Percentiles rank a stretch among this genome's conserved stretches.
Conservation (phyloP, 768 basidiomycete species). For the Suillus subaureus region DNA sequence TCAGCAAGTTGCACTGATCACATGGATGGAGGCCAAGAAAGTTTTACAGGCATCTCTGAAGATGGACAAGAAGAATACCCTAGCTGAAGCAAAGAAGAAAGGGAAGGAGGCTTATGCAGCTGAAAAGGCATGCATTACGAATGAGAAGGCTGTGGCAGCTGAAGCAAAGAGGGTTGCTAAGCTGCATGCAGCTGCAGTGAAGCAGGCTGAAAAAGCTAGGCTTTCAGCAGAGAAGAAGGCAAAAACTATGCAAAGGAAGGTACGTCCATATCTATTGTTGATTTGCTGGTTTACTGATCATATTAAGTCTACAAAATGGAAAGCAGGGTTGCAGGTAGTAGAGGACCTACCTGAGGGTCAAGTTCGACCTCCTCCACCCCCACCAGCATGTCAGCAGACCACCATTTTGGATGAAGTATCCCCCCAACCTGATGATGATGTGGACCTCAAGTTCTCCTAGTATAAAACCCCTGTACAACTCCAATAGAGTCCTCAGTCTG, state of each 20-base stretch:
- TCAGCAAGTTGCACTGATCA: background rate
- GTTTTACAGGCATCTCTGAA: slow-evolving; percentile 1
- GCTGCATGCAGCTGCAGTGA: too few relatives aligned
- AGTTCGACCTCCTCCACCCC: background rate
- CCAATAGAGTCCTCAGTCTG: too few relatives aligned
- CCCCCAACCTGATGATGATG: slow-evolving; percentile 4
- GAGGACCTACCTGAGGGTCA: slow-evolving; percentile 6
- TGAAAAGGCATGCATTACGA: slow-evolving; percentile 3
- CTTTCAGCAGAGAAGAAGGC: background rate
- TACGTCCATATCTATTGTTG: background rate
- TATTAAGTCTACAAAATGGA: background rate
- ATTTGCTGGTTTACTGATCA: slow-evolving; percentile 12
- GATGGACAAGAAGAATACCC: background rate
- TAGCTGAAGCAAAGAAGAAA: slow-evolving; percentile 4
- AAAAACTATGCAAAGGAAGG: background rate
- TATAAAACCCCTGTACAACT: too few relatives aligned
- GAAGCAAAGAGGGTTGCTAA: too few relatives aligned
- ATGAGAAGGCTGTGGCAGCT: too few relatives aligned
- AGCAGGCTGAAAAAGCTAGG: background rate
- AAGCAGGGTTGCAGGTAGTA: background rate
- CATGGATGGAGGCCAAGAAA: slow-evolving; percentile 6
- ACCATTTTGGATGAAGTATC: too few relatives aligned
- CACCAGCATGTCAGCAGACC: background rate
- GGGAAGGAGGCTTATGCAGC: slow-evolving; percentile 8
- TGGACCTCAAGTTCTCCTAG: background rate